Evolutionary conservation across 768 basidiomycete genomes (phyloP).

Genomic region (Amanita molliuscula): DNA sequence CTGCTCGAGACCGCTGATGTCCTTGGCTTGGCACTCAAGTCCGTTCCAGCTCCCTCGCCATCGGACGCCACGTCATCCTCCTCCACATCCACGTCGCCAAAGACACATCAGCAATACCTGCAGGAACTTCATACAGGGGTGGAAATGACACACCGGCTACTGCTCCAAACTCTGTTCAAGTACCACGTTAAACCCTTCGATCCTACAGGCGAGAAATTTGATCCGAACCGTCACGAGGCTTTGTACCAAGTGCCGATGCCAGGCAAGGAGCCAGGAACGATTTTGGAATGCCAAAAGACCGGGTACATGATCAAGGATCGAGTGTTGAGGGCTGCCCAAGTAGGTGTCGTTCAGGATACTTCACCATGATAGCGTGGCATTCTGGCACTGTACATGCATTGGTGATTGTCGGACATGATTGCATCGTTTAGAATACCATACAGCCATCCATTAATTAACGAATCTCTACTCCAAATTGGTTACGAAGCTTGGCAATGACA

Average conservation of each 20-base stretch:
- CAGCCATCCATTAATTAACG: slow-evolving; percentile 34
- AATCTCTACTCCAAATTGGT: slow-evolving; percentile 76
- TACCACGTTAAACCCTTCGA: slow-evolving; percentile 90
- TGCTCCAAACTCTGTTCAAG: slow-evolving; percentile 84
- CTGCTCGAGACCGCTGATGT: slow-evolving; percentile 88
- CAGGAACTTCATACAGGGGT: slow-evolving; percentile 79
- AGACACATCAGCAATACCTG: slow-evolving; percentile 49
- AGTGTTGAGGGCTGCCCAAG: slow-evolving; percentile 89
- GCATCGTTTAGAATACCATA: slow-evolving; percentile 14
- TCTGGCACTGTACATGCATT: not conserved
- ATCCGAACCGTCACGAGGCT: slow-evolving; percentile 94
- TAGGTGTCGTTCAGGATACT: slow-evolving; percentile 81
- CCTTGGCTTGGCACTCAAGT: slow-evolving; percentile 73
- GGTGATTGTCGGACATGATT: slow-evolving; percentile 13
- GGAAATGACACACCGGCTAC: slow-evolving; percentile 81
- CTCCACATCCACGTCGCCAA: slow-evolving; percentile 28
- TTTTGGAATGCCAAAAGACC: slow-evolving; percentile 83
- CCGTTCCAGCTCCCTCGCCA: slow-evolving; percentile 50
- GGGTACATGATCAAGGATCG: slow-evolving; percentile 95
- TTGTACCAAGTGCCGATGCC: slow-evolving; percentile 88
- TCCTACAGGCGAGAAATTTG: slow-evolving; percentile 86
- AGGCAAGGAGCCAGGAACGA: slow-evolving; percentile 81
- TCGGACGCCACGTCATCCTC: slow-evolving; percentile 15
- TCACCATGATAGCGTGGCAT: slow-evolving; percentile 17
- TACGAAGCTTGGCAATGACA: slow-evolving; percentile 44